Conservation (phyloP, 148 eudicot species). For the Diospyros kaki region DNA sequence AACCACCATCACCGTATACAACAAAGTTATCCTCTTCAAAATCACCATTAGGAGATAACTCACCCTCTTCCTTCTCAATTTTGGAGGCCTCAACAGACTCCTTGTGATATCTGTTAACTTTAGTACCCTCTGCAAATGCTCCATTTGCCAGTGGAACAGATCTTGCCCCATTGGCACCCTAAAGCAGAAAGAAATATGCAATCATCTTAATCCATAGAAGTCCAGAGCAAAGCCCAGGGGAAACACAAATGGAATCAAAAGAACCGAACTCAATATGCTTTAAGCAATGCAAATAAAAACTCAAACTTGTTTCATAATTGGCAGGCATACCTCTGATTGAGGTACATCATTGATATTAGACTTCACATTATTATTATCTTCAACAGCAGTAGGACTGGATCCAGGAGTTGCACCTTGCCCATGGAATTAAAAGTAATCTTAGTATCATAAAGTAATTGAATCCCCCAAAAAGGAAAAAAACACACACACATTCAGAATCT, state of each 20-base stretch:
- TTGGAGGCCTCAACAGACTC: conserved; percentile 40
- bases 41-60: conserved; percentile 69
- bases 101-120: conserved; percentile 30
- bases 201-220: not conserved
- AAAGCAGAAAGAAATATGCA: conserved; percentile 14
- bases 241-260: not conserved
- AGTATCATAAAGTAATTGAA: conserved; percentile 9
- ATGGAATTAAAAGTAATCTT: conserved; percentile 22
- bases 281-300: not conserved
- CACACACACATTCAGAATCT: not conserved
- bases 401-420: conserved; percentile 39
- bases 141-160: conserved; percentile 39
- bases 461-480: too few species aligned
- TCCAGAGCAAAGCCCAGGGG: not conserved
- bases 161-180: conserved; percentile 50
- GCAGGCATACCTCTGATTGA: conserved; percentile 44
- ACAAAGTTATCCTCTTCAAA: conserved; percentile 56
- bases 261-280: not conserved
- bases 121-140: conserved; percentile 27
- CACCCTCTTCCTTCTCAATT: conserved; percentile 87
- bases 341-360: conserved; percentile 28
- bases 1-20: conserved; percentile 29
- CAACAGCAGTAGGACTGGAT: conserved; percentile 26
- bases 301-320: not conserved
- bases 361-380: conserved; percentile 43